Evolutionary conservation across 345 rosid genomes (phyloP), one percentile per base, ranked within the genome.

Genomic region (Citrus mangshanensis): DNA sequence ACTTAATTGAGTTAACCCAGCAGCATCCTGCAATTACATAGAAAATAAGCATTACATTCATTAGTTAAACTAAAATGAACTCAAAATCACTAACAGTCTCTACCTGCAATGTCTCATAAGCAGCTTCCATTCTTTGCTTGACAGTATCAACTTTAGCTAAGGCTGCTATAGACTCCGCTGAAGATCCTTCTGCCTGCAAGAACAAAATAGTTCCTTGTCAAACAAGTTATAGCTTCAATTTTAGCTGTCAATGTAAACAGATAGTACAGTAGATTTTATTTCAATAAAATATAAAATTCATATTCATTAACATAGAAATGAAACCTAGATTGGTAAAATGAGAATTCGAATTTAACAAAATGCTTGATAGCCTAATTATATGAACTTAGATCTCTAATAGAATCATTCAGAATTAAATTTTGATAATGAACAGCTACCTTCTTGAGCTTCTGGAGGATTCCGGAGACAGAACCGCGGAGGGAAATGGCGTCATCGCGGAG

Each of bases 41-140:
- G 46, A 60, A 35, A 24, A 65, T n/a, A 77, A 76, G 59, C 60
- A 40, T 62, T 74, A 40, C 63, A 64, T 49, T 22, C 18, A 38
- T 13, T 34, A 68, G 32, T 51, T 37, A 76, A 55, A 75, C 64
- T 18, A 62, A 62, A 25, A 70, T 14, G 63, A 79, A 70, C 25
- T 51, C 24, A 60, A 73, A 46, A 77, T 63, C 27, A 76, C 46
- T 1, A 65, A 24, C 72, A 32, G 73, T 46, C 42, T 77, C 60
- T 72, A 91, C 99, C 97, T 94, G 97, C 85, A 96, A 81, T 4
- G 99, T 96, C 84, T 91, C 88, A 42, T 93, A 93, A 2, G 99
- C 97, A 77, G 97, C 93, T 83, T 96, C 98, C 98, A 96, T 94
- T 86, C 99, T 92, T 85, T 96, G 97, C 87, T 92, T 96, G 70